Evolutionary conservation across 2,329 filamentous ascomycete genomes (phyloP), one percentile per base, ranked within the genome.

Genomic region (Phialophora expanda): DNA sequence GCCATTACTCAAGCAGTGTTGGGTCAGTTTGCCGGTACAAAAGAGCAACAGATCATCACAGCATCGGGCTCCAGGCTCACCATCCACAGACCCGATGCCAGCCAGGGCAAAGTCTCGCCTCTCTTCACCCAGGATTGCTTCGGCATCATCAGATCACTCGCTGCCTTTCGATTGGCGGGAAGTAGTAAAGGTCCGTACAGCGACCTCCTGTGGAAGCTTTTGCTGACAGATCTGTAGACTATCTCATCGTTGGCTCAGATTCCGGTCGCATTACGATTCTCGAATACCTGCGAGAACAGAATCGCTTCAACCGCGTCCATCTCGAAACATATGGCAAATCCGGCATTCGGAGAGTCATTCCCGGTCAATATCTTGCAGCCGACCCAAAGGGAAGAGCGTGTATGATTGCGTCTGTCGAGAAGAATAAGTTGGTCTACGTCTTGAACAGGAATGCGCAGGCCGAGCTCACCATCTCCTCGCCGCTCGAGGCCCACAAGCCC

Each of bases 391-490:
- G 95, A 63, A 88, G 95, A 81, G 96, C 96, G 62, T 97, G 94
- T 76, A 85, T 99, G 76, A 91, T 98, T 68, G 93, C 95, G 9
- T 94, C 93, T 4, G 86, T 94, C 62, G 96, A 99, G 81, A 99
- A 99, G 86, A 99, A 98, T 82, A 99, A 99, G 82, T 90, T 99
- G 64, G 95, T 99, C 72, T 99, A 99, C 80, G 94, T 99, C 74
- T 85, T 99, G 72, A 98, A 98, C 79, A 90, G 96, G 71, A 96
- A 97, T 80, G 87, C 93, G 2, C 92, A 98, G 79, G 93, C 93
- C 20, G 92, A 97, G 78, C 87, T 99, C 73, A 96, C 93, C 48
- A 99, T 99, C 58, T 99, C 95, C 4, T 99, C 95, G 14, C 95
- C 95, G 0, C 85, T 99, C 20, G 96, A 99, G 79, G 96, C 95